Conservation (phyloP, 2,329 filamentous ascomycete genomes). For the Diatrype stigma region DNA sequence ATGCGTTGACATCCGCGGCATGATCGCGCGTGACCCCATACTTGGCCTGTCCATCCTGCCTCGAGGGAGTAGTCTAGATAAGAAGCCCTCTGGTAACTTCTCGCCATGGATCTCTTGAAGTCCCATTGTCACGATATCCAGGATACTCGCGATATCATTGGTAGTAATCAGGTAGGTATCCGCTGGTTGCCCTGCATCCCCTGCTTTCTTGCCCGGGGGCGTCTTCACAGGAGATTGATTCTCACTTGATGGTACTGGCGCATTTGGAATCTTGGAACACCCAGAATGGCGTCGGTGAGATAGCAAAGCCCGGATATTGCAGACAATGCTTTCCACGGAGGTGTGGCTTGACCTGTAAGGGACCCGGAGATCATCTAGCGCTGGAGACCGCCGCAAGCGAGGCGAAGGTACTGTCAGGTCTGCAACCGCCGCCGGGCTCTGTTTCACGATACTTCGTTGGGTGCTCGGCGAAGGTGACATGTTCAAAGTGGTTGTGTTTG, state of each 20-base stretch:
- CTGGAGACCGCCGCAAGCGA: background rate
- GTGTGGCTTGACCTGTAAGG: background rate
- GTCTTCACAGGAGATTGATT: slow-evolving; percentile 3
- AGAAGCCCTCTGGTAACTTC: background rate
- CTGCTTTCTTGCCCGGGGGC: background rate
- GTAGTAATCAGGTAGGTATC: slow-evolving; percentile 23
- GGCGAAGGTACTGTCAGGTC: background rate
- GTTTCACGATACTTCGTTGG: background rate
- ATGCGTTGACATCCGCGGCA: slow-evolving; percentile 14
- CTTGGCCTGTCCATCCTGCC: slow-evolving; percentile 13
- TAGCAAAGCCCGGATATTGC: slow-evolving; percentile 22
- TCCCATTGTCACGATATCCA: slow-evolving; percentile 25
- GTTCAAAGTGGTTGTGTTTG: background rate
- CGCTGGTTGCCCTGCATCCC: background rate
- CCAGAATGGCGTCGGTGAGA: slow-evolving; percentile 14
- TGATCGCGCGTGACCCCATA: slow-evolving; percentile 14
- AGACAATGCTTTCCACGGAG: slow-evolving; percentile 18
- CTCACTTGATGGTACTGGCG: slow-evolving; percentile 1
- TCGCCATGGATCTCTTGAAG: slow-evolving; percentile 16
- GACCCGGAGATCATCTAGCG: background rate
- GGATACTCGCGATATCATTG: slow-evolving; percentile 23
- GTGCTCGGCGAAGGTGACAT: background rate
- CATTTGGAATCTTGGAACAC: slow-evolving; percentile 2
- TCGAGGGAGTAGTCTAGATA: slow-evolving; percentile 17
- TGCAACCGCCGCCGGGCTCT: too few species aligned